A percentile compares a stretch with the other conserved stretches of the same genome.
Evolutionary conservation across 805 yeast species (phyloP).

Genomic region (Ogataea kodamae): DNA sequence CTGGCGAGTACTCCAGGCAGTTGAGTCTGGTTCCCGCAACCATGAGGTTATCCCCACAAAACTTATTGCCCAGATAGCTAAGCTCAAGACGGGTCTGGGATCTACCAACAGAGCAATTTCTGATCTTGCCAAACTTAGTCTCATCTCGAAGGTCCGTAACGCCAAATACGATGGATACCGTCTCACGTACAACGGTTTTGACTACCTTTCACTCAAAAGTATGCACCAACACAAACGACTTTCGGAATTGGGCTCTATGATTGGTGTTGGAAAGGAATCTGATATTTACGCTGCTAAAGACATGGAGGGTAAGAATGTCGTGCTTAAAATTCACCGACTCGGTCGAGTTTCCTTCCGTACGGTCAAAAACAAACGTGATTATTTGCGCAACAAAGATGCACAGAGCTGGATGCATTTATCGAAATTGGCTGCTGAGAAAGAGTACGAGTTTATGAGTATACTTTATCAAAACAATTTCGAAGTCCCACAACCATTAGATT

Average conservation of each 20-base stretch:
- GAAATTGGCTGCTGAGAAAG: slow-evolving; percentile 87
- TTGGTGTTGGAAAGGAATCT: slow-evolving; percentile 97
- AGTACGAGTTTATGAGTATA: slow-evolving; percentile 81
- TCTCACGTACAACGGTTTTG: slow-evolving; percentile 85
- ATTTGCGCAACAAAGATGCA: slow-evolving; percentile 68
- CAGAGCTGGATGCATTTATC: slow-evolving; percentile 92
- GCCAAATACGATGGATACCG: slow-evolving; percentile 95
- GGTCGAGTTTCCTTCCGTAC: slow-evolving; percentile 93
- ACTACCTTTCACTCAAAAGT: slow-evolving; percentile 84
- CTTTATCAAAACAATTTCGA: slow-evolving; percentile 70
- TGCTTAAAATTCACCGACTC: slow-evolving; percentile 84
- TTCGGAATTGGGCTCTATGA: slow-evolving; percentile 76
- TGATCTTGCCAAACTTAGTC: slow-evolving; percentile 80
- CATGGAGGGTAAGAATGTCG: slow-evolving; percentile 57
- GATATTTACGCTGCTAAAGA: slow-evolving; percentile 86
- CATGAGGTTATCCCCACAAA: slow-evolving; percentile 94
- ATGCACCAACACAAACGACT: slow-evolving; percentile 72
- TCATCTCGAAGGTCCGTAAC: slow-evolving; percentile 76
- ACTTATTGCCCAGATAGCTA: slow-evolving; percentile 76
- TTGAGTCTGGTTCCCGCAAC: slow-evolving; percentile 85
- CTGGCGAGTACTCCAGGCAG: slow-evolving; percentile 83
- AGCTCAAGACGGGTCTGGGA: slow-evolving; percentile 62
- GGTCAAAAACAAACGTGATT: slow-evolving; percentile 91
- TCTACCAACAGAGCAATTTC: slow-evolving; percentile 76
- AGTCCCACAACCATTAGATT: slow-evolving; percentile 87